A percentile compares a stretch with the other conserved stretches of the same genome.
Conservation (phyloP, 2,329 filamentous ascomycete genomes). For the Hysterium pulicare region DNA sequence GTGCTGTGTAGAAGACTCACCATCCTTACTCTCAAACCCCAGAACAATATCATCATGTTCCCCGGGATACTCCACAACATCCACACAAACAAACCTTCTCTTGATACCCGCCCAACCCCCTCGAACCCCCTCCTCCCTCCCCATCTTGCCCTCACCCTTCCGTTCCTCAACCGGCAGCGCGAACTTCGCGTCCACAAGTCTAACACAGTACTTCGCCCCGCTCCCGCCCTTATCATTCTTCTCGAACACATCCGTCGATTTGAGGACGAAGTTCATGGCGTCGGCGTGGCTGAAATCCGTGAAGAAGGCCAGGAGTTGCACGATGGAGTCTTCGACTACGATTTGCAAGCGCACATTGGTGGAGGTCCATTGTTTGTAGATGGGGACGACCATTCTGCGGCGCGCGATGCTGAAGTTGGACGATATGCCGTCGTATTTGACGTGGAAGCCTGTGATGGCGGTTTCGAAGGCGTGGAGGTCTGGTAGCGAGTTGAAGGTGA, state of each 20-base stretch:
- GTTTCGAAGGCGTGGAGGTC: constrained; percentile 75
- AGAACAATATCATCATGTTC: constrained; percentile 92
- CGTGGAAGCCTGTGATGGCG: constrained; percentile 74
- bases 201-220: constrained; percentile 61
- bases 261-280: constrained; percentile 84
- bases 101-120: constrained; percentile 55
- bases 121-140: constrained; percentile 46
- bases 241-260: constrained; percentile 81
- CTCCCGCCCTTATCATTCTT: constrained; percentile 42
- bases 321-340: constrained; percentile 68
- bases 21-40: constrained; percentile 73
- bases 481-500: constrained; percentile 44
- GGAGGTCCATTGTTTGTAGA: constrained; percentile 93
- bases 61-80: constrained; percentile 82
- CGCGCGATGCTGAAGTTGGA: constrained; percentile 76
- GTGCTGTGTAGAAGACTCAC: constrained; percentile 55
- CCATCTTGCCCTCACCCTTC: constrained; percentile 47
- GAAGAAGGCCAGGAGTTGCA: constrained; percentile 83
- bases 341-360: constrained; percentile 76
- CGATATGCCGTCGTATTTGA: constrained; percentile 45
- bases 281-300: constrained; percentile 82
- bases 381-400: constrained; percentile 83
- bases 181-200: constrained; percentile 88
- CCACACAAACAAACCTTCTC: constrained; percentile 75
- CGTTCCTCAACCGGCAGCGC: constrained; percentile 63